phyloP scores from a whole-genome alignment of 306 rosid species.

The Cucurbita pepo region DNA sequence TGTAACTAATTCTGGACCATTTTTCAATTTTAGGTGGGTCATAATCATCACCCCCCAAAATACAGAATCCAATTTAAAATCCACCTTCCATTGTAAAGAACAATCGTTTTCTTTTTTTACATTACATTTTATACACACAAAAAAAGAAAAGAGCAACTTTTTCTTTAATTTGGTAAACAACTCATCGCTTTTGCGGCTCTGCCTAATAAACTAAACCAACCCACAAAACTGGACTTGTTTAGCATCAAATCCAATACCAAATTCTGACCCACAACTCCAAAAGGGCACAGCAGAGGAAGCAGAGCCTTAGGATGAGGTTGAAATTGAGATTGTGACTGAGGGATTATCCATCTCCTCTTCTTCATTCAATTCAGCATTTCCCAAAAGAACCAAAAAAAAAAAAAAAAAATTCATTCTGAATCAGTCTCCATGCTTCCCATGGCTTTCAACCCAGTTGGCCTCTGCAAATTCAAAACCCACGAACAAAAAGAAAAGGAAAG shows the following conservation, averaged over 20 bases:
- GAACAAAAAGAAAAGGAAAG: neutral
- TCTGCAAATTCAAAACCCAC: conserved; percentile 23
- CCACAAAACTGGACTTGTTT: neutral
- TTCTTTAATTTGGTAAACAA: neutral
- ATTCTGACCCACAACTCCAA: neutral
- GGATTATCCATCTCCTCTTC: neutral
- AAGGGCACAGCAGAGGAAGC: neutral
- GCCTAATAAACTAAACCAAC: neutral
- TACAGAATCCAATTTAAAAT: neutral
- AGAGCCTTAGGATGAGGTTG: neutral
- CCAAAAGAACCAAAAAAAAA: neutral
- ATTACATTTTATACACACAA: neutral
- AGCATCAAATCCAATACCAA: neutral
- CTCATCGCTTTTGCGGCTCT: neutral
- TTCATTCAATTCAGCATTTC: neutral
- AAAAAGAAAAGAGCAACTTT: neutral
- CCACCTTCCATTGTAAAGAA: neutral
- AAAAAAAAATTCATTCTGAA: conserved; percentile 27
- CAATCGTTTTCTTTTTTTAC: neutral
- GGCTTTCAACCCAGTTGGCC: conserved; percentile 71
- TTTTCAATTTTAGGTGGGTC: neutral
- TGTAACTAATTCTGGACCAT: neutral
- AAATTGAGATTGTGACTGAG: neutral
- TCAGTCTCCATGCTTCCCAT: conserved; percentile 66
- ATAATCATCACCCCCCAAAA: neutral